Base-by-base conservation (phyloP, 2,329 filamentous ascomycete species). In the Dryadomyces quercus-mongolicae region DNA sequence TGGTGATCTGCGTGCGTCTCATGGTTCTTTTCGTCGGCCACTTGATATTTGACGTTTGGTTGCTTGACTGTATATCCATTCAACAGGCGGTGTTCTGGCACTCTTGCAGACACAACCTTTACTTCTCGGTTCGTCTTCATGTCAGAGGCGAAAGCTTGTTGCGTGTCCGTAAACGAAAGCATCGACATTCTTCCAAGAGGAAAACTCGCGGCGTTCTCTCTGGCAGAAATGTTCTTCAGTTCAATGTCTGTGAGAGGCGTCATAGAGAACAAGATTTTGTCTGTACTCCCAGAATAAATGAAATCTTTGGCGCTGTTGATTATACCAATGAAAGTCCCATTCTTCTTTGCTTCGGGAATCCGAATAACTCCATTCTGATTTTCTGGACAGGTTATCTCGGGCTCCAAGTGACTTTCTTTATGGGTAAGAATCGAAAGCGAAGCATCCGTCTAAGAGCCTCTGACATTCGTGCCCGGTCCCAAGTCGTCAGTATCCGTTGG, bases 191-290 rank as follows among this genome's bases (percentile, higher is more conserved):
- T 54, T 2, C 55, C 54, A 3, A 59, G 38, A 9, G 48, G 44
- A 12, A 43, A 12, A 13, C 45, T 6, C 1, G 43, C 34, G 21
- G 6, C 34, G 1, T 13, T 16, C 13, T 20, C 25, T 12, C 22
- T 45, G 12, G 16, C 15, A 16, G 22, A 10, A 10, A 49, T 15
- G 1, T 10, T 8, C 3, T 20, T n/a, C 9, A 54, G 6, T 25
- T 55, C 55, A 1, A 15, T n/a, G 3, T 40, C 31, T 2, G 53
- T 46, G 5, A 51, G 22, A 18, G 55, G 58, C 0, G 56, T 58
- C 25, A 59, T 55, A 0, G 58, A 58, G 22, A 59, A 58, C 4
- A 58, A 2, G 6, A 59, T 49, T 16, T 42, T 45, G 13, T 40
- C 47, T 18, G 48, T 16, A 9, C 54, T 52, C 13, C 43, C 34